Conservation (phyloP, 345 rosid species). For the Noccaea bulbosa region DNA sequence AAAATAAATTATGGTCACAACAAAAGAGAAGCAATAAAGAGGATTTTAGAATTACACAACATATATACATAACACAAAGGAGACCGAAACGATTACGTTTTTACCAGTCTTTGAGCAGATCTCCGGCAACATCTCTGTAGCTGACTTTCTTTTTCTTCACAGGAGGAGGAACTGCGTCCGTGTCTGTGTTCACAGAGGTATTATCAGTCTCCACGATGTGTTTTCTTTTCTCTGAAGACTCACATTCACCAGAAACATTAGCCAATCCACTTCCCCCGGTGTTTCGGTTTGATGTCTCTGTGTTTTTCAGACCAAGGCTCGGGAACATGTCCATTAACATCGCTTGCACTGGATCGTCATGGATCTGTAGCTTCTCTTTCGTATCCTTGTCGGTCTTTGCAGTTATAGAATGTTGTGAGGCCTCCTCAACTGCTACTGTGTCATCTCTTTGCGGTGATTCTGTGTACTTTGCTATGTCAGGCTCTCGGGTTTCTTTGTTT, state of each 20-base stretch:
- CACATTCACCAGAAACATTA: constrained; percentile 18
- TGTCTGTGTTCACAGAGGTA: constrained; percentile 19
- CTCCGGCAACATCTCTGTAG: constrained; percentile 70
- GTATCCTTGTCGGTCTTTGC: constrained; percentile 13
- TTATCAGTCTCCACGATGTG: background rate
- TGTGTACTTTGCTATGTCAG: constrained; percentile 18
- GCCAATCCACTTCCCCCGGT: background rate
- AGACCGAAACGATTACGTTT: background rate
- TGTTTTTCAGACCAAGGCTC: constrained; percentile 59
- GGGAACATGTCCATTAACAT: constrained; percentile 90
- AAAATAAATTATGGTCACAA: constrained; percentile 7
- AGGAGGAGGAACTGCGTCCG: constrained; percentile 38
- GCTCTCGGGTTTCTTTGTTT: constrained; percentile 41
- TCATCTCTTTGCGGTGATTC: constrained; percentile 36
- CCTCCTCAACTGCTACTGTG: constrained; percentile 40
- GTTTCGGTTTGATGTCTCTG: constrained; percentile 33
- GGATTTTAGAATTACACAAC: background rate
- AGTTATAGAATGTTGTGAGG: constrained; percentile 28
- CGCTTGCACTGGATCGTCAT: constrained; percentile 79
- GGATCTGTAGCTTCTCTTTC: constrained; percentile 44
- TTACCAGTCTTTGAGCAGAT: constrained; percentile 70
- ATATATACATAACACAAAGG: constrained; percentile 10
- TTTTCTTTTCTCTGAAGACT: constrained; percentile 35
- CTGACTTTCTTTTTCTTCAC: constrained; percentile 86
- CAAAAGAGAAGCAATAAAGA: background rate